Conservation (phyloP, 495 filamentous ascomycete species). For the Aspergillus ellipticus region DNA sequence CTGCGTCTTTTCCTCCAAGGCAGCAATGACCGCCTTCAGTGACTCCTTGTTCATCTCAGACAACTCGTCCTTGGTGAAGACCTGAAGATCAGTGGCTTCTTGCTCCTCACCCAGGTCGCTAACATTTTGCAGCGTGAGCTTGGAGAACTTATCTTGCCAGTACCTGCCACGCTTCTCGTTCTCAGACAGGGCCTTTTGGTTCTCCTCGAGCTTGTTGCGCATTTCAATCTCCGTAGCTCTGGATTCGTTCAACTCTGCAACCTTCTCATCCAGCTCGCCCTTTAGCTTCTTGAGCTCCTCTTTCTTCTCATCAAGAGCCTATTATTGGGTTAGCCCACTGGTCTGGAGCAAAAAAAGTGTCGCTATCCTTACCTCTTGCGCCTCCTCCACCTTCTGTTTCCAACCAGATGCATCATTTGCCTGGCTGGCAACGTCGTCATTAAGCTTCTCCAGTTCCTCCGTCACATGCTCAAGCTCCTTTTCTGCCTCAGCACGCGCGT, state of each 20-base stretch:
- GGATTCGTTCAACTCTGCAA: conserved; percentile 81
- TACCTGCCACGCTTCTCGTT: conserved; percentile 80
- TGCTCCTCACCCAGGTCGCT: conserved; percentile 62
- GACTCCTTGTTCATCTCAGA: conserved; percentile 85
- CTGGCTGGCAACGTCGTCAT: conserved; percentile 73
- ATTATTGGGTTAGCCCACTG: conserved; percentile 11
- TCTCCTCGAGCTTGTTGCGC: conserved; percentile 93
- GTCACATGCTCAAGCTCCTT: conserved; percentile 69
- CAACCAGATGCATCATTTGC: conserved; percentile 67
- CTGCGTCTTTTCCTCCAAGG: conserved; percentile 87
- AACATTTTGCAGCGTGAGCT: conserved; percentile 71
- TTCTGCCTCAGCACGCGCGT: conserved; percentile 67
- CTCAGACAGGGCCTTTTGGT: conserved; percentile 81
- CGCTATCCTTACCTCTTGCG: conserved; percentile 56
- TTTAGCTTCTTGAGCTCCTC: conserved; percentile 77
- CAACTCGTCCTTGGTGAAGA: conserved; percentile 85
- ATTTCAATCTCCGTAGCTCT: conserved; percentile 93
- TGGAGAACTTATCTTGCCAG: conserved; percentile 85
- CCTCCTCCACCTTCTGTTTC: conserved; percentile 75
- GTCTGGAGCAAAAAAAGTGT: not conserved
- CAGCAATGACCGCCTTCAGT: conserved; percentile 83
- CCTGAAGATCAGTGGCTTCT: conserved; percentile 60
- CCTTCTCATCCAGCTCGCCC: conserved; percentile 80
- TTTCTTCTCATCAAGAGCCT: conserved; percentile 72
- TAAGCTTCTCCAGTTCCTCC: conserved; percentile 68